Base-by-base conservation (phyloP, 108 stramenopile species). In the Halocafeteria seosinensis region DNA sequence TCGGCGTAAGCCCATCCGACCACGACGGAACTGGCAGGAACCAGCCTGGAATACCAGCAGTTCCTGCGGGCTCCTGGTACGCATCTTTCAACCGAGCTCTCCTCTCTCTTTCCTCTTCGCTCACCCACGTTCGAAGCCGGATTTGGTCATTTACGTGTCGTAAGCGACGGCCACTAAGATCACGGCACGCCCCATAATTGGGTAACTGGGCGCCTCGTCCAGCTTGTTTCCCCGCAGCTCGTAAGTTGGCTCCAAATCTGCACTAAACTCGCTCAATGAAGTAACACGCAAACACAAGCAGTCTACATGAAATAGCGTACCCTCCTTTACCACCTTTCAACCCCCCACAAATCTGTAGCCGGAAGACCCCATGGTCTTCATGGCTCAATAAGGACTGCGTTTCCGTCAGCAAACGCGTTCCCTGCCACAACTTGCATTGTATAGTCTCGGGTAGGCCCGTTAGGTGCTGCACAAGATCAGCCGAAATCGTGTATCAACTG, bases 111-210 rank as follows among this genome's bases (percentile, higher is more conserved):
- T 82, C 68, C 62, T 90, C 88, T 25, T 74, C 68, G 9, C 30
- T 9, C 9, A 5, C 11, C 83, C 87, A 94, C 62, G 80, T 84
- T 13, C 76, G 75, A 37, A 91, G 66, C 50, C 88, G 88, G 52
- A 97, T 80, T 65, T 91, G 89, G 72, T 98, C 89, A 62, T 98
- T 98, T 51, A 98, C 89, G 68, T 92, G 89, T n/a, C 92, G 85
- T 13, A 98, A 76, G 23, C 95, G 82, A 26, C 93, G 85, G 6
- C 95, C 95, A 47, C 84, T 84, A 65, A 98, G 75, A 76, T 98
- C 95, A 8, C 95, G 87, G 69, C 95, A 98, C 0, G 95, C 95
- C 3, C 91, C 90, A 78, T 95, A 98, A 68, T 98, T 89, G 12
- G 32, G 5, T 31, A 11, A 9, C 8, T 5, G 29, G 8, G 9